A percentile compares a stretch with the other conserved stretches of the same genome.
phyloP scores from a whole-genome alignment of 2,329 filamentous ascomycete species.

The Neonectria ditissima region DNA sequence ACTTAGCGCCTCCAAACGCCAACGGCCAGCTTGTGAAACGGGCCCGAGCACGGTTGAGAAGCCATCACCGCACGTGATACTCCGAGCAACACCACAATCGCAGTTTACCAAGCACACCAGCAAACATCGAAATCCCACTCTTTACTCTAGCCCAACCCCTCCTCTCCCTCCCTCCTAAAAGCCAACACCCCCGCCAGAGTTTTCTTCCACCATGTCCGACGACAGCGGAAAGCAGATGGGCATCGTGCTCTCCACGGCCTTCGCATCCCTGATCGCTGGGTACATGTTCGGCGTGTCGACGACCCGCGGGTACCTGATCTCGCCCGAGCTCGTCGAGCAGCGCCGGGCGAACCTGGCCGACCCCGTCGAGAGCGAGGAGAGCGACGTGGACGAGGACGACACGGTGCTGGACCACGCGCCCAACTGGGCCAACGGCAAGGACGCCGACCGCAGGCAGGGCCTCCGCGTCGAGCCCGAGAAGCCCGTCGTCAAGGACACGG shows the following conservation, averaged over 20 bases:
- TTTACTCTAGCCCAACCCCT: not conserved
- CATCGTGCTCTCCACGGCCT: constrained; percentile 77
- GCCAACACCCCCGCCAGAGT: not conserved
- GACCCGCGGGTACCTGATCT: constrained; percentile 69
- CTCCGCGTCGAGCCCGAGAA: constrained; percentile 58
- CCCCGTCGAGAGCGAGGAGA: constrained; percentile 76
- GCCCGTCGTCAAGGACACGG: constrained; percentile 49
- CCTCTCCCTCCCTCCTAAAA: no score
- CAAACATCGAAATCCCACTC: constrained; percentile 5
- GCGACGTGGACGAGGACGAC: constrained; percentile 73
- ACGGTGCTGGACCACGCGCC: constrained; percentile 73
- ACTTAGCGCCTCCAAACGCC: not conserved
- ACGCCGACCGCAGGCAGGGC: constrained; percentile 70
- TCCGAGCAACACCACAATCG: constrained; percentile 6
- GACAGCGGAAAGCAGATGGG: constrained; percentile 58
- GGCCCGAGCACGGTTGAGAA: constrained; percentile 1
- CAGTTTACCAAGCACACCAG: not conserved
- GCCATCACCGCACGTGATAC: constrained; percentile 24
- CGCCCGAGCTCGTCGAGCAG: constrained; percentile 67
- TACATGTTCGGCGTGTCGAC: constrained; percentile 86
- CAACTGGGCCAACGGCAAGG: constrained; percentile 73
- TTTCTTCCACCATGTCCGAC: constrained; percentile 49
- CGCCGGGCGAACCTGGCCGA: constrained; percentile 67
- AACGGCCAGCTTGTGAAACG: constrained; percentile 16
- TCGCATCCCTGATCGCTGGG: constrained; percentile 79